Conservation (phyloP, 202 grass and related monocot species). For the Carex arenaria region DNA sequence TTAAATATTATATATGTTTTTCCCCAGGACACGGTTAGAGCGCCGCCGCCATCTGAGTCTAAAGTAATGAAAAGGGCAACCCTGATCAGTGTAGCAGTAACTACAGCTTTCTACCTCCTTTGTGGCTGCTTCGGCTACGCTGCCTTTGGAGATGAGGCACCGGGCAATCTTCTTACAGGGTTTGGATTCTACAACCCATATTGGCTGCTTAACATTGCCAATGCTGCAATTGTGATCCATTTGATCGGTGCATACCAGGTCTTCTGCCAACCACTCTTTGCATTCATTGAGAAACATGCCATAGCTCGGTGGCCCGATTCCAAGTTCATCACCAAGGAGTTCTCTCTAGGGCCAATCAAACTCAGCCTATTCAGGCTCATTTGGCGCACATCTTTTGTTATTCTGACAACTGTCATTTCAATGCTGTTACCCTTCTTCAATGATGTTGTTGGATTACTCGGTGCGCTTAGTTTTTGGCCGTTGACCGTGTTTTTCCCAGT, state of each 20-base stretch:
- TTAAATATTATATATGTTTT: not conserved
- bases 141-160: conserved; percentile 61
- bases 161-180: conserved; percentile 73
- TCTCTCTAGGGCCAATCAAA: conserved; percentile 25
- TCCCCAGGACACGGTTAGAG: conserved; percentile 60
- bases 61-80: conserved; percentile 78
- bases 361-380: conserved; percentile 63
- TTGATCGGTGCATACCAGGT: conserved; percentile 77
- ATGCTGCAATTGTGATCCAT: conserved; percentile 69
- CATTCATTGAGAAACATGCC: conserved; percentile 64
- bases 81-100: conserved; percentile 46
- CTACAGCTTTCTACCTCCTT: conserved; percentile 82
- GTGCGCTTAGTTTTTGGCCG: conserved; percentile 71
- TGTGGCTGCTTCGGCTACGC: conserved; percentile 95
- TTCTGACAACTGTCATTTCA: conserved; percentile 53
- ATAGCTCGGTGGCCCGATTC: conserved; percentile 39
- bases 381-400: conserved; percentile 66
- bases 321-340: conserved; percentile 39
- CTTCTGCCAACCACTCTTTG: conserved; percentile 79
- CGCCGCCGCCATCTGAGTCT: conserved; percentile 66
- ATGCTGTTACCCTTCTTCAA: conserved; percentile 93
- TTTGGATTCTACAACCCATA: conserved; percentile 93
- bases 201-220: conserved; percentile 83
- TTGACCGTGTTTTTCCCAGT: conserved; percentile 69
- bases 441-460: conserved; percentile 84